Evolutionary conservation across 2,329 filamentous ascomycete species (phyloP).

Genomic region (Pseudocercospora ulei): DNA sequence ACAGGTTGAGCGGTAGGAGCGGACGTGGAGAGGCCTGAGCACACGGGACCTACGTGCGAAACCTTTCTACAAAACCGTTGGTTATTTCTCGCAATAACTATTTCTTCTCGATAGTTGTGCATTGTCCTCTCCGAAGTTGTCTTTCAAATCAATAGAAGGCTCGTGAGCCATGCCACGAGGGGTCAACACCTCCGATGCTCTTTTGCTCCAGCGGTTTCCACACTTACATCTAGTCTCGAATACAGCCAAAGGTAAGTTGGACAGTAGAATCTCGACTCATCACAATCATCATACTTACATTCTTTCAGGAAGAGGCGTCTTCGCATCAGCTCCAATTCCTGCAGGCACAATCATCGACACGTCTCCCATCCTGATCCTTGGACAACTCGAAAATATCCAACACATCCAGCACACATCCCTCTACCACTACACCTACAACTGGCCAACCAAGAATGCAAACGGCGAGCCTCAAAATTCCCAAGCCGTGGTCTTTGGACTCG

Average conservation of each 20-base stretch:
- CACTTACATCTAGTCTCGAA: constrained; percentile 40
- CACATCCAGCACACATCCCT: constrained; percentile 45
- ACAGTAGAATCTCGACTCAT: background rate
- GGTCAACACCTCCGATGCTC: background rate
- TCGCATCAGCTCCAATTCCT: constrained; percentile 42
- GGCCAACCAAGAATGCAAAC: constrained; percentile 31
- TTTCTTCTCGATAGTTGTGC: too few relatives aligned
- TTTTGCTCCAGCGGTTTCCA: constrained; percentile 37
- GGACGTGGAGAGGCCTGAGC: constrained; percentile 1
- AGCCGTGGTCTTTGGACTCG: constrained; percentile 48
- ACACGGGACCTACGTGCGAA: background rate
- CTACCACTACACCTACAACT: constrained; percentile 51
- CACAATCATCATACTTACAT: background rate
- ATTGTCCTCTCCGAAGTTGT: too few relatives aligned
- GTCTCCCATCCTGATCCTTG: constrained; percentile 46
- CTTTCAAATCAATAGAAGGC: background rate
- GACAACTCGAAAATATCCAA: constrained; percentile 40
- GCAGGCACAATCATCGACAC: constrained; percentile 45
- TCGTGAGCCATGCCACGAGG: constrained; percentile 8
- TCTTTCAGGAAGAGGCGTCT: constrained; percentile 46
- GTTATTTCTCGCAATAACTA: too few relatives aligned
- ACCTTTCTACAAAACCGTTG: constrained; percentile 2
- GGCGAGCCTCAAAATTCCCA: constrained; percentile 36
- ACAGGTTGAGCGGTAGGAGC: too few relatives aligned
- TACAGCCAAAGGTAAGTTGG: constrained; percentile 44